Percentiles rank a stretch among this genome's conserved stretches.
Evolutionary conservation across 2,329 filamentous ascomycete species (phyloP).

Genomic region (Orbilia brochopaga): DNA sequence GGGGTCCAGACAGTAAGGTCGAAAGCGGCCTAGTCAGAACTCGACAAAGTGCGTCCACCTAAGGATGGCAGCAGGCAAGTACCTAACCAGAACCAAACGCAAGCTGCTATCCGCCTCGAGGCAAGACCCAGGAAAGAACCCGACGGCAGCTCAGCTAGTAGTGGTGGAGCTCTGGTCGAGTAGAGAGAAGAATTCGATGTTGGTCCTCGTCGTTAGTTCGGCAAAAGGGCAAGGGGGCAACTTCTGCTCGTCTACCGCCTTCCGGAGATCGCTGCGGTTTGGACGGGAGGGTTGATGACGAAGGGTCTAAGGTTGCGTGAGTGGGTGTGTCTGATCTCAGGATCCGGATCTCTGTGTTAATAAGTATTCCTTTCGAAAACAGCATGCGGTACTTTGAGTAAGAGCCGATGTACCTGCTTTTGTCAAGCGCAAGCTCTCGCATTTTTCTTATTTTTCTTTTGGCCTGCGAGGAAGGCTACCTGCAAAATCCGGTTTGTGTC

Average conservation of each 20-base stretch:
- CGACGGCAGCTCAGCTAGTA: constrained; percentile 13
- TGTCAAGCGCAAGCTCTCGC: constrained; percentile 28
- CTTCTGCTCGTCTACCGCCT: constrained; percentile 41
- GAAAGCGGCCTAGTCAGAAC: constrained; percentile 39
- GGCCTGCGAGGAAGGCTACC: constrained; percentile 28
- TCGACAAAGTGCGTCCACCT: constrained; percentile 36
- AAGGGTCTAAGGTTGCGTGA: constrained; percentile 30
- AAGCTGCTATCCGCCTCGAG: constrained; percentile 24
- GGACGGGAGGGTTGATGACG: constrained; percentile 31
- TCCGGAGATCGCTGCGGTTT: constrained; percentile 35
- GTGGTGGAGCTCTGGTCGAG: constrained; percentile 27
- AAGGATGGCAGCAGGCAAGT: constrained; percentile 24
- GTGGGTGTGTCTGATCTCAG: constrained; percentile 32
- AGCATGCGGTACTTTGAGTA: not conserved
- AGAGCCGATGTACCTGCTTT: constrained; percentile 38
- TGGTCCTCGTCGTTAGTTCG: constrained; percentile 32
- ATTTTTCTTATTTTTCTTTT: constrained; percentile 16
- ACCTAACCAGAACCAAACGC: constrained; percentile 45
- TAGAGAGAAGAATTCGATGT: constrained; percentile 22
- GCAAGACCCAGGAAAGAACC: constrained; percentile 40
- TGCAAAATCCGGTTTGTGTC: constrained; percentile 55
- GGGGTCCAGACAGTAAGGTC: constrained; percentile 46
- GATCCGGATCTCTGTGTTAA: constrained; percentile 29
- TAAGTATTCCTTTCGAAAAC: constrained; percentile 39
- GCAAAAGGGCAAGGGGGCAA: constrained; percentile 24